phyloP scores from a whole-genome alignment of 2,329 filamentous ascomycete species.

The Stagonosporopsis tanaceti region DNA sequence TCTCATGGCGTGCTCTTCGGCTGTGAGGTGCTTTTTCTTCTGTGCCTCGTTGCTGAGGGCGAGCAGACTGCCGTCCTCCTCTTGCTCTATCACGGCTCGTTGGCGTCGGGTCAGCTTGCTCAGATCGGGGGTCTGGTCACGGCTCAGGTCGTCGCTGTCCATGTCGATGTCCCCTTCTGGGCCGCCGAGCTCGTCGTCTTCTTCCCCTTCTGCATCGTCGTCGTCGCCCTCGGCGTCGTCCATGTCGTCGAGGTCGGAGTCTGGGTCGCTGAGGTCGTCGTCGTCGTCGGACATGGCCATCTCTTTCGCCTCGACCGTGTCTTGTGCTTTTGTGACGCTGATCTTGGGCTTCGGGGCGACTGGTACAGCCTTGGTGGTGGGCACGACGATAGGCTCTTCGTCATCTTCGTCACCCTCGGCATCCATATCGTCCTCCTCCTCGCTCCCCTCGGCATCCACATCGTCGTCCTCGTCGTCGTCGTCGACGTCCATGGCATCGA shows the following conservation, averaged over 20 bases:
- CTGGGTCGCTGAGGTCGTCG: constrained; percentile 52
- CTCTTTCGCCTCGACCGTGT: constrained; percentile 60
- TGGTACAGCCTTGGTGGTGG: constrained; percentile 37
- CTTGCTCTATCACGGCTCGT: constrained; percentile 64
- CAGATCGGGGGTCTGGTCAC: constrained; percentile 67
- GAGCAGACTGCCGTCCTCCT: constrained; percentile 59
- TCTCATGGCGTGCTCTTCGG: constrained; percentile 76
- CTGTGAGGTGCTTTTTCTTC: constrained; percentile 75
- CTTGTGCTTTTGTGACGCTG: constrained; percentile 45
- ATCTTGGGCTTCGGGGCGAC: constrained; percentile 45
- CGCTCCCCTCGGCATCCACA: constrained; percentile 40
- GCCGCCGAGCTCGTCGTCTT: constrained; percentile 50
- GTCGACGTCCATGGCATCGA: constrained; percentile 52
- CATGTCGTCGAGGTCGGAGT: constrained; percentile 52
- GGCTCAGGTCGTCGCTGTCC: constrained; percentile 63
- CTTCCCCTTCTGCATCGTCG: constrained; percentile 52
- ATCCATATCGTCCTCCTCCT: constrained; percentile 46
- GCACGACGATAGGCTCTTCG: constrained; percentile 46
- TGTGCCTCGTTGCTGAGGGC: constrained; percentile 71
- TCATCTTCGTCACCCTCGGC: constrained; percentile 51
- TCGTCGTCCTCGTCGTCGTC: constrained; percentile 49
- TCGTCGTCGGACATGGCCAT: constrained; percentile 59
- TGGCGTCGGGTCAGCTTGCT: constrained; percentile 74
- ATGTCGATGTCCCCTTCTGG: constrained; percentile 50
- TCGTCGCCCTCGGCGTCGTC: constrained; percentile 59